phyloP scores from a whole-genome alignment of 2,329 filamentous ascomycete genomes.

The Davidsoniella virescens region DNA sequence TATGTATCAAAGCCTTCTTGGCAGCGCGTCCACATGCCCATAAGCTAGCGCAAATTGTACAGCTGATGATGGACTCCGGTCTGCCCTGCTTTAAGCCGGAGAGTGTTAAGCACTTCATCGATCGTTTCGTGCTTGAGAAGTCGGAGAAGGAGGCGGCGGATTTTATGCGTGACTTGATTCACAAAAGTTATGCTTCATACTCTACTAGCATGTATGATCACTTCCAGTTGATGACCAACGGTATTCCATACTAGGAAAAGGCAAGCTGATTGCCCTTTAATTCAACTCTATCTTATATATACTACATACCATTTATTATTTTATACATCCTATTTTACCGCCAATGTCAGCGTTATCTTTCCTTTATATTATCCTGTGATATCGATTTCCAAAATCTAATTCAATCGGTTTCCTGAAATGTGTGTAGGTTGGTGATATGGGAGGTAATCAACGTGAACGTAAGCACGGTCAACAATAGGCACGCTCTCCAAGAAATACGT shows the following conservation, averaged over 20 bases:
- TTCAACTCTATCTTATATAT: background rate
- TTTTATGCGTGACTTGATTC: constrained; percentile 78
- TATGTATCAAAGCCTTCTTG: constrained; percentile 90
- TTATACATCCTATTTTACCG: background rate
- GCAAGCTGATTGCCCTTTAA: background rate
- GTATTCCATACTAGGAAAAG: constrained; percentile 67
- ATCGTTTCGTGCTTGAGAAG: constrained; percentile 84
- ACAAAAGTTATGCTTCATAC: constrained; percentile 79
- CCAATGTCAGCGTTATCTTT: background rate
- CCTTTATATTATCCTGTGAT: background rate
- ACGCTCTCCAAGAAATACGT: constrained; percentile 77
- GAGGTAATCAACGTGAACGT: constrained; percentile 51
- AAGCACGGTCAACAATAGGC: constrained; percentile 58
- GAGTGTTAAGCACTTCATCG: constrained; percentile 79
- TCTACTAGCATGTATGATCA: constrained; percentile 93
- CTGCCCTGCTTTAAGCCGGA: constrained; percentile 96
- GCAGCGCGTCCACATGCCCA: constrained; percentile 73
- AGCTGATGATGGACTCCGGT: constrained; percentile 90
- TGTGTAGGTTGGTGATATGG: constrained; percentile 46
- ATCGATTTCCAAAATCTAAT: background rate
- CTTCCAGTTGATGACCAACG: constrained; percentile 93
- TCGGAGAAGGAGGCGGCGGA: constrained; percentile 86
- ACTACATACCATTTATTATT: background rate
- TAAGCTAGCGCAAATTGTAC: constrained; percentile 77
- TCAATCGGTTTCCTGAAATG: constrained; percentile 22